Evolutionary conservation across 352 stramenopile genomes (phyloP).

Genomic region (Sclerospora graminicola): DNA sequence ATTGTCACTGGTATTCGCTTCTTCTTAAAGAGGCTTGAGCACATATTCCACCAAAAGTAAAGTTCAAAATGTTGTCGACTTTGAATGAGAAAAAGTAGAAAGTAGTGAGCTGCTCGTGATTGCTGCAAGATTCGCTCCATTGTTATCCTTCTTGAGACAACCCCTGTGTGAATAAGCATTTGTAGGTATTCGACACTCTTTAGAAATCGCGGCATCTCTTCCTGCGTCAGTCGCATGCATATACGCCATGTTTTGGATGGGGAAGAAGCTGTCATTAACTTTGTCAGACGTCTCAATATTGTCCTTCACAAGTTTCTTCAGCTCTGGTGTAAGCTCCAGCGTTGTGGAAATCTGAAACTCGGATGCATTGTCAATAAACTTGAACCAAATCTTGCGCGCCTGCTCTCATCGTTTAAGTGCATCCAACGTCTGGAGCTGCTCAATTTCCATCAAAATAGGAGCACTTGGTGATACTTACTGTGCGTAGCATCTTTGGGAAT

Average conservation of each 20-base stretch:
- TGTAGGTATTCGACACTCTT: slow-evolving; percentile 79
- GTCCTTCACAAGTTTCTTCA: slow-evolving; percentile 66
- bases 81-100: slow-evolving; percentile 81
- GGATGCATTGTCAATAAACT: slow-evolving; percentile 73
- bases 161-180: slow-evolving; percentile 78
- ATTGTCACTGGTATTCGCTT: slow-evolving; percentile 41
- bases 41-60: slow-evolving; percentile 86
- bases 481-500: slow-evolving; percentile 26
- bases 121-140: slow-evolving; percentile 76
- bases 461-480: slow-evolving; percentile 62
- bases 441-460: slow-evolving; percentile 80
- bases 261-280: slow-evolving; percentile 68
- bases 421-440: slow-evolving; percentile 65
- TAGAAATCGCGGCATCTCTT: slow-evolving; percentile 76
- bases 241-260: slow-evolving; percentile 78
- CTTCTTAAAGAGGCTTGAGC: slow-evolving; percentile 55
- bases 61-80: slow-evolving; percentile 81
- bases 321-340: slow-evolving; percentile 63
- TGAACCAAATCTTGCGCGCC: slow-evolving; percentile 76
- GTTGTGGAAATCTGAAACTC: slow-evolving; percentile 80
- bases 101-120: slow-evolving; percentile 74
- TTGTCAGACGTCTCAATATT: slow-evolving; percentile 41
- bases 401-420: slow-evolving; percentile 58
- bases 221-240: slow-evolving; percentile 68
- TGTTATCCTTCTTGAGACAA: slow-evolving; percentile 57